Evolutionary conservation across 805 yeast genomes (phyloP).

Genomic region (Jamesozyma gamospora): DNA sequence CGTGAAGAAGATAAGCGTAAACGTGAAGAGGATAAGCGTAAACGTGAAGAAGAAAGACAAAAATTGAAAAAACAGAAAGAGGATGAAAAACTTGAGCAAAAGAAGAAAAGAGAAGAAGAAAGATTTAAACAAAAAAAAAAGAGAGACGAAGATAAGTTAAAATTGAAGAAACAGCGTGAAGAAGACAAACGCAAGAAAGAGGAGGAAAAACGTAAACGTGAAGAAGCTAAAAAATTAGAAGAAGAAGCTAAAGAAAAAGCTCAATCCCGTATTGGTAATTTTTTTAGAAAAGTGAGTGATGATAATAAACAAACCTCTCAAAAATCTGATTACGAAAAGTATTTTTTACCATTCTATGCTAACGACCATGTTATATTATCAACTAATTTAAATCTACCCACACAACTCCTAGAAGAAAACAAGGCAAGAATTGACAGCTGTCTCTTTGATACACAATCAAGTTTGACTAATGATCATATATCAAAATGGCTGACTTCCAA

Average conservation of each 20-base stretch:
- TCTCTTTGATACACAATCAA: slow-evolving; percentile 1
- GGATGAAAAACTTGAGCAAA: slow-evolving; percentile 19
- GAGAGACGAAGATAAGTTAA: slow-evolving; percentile 14
- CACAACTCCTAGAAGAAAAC: slow-evolving; percentile 3
- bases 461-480: slow-evolving; percentile 2
- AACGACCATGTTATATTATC: slow-evolving; percentile 28
- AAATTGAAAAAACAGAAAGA: slow-evolving; percentile 11
- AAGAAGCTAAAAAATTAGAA: slow-evolving; percentile 21
- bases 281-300: slow-evolving; percentile 26
- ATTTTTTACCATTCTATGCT: slow-evolving; percentile 31
- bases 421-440: slow-evolving; percentile 22
- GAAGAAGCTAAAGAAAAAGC: slow-evolving; percentile 30
- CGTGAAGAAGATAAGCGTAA: slow-evolving; percentile 4
- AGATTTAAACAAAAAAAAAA: slow-evolving; percentile 19
- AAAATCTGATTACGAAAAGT: slow-evolving; percentile 26
- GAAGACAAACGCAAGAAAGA: slow-evolving; percentile 14
- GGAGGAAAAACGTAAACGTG: slow-evolving; percentile 18
- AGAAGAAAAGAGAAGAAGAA: slow-evolving; percentile 29
- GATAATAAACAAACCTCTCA: slow-evolving; percentile 13
- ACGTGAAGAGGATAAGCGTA: slow-evolving; percentile 9
- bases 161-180: slow-evolving; percentile 11
- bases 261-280: slow-evolving; percentile 31
- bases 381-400: slow-evolving; percentile 4
- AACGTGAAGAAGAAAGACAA: slow-evolving; percentile 10
- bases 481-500: slow-evolving; percentile 17